Conservation (phyloP, 768 basidiomycete species). For the Panaeolus cyanescens region DNA sequence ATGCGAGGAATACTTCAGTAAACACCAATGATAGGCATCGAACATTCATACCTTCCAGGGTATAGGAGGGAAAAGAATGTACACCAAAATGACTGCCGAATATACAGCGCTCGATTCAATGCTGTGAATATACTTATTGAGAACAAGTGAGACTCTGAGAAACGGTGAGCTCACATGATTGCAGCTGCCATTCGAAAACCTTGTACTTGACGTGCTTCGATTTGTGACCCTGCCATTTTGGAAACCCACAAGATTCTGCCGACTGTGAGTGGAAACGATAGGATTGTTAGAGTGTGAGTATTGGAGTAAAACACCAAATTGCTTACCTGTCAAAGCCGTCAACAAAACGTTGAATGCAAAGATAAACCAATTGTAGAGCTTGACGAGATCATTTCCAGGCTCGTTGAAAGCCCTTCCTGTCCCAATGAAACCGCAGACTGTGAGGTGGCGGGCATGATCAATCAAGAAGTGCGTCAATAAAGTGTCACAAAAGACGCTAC, state of each 20-base stretch:
- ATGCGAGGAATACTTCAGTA: neutral
- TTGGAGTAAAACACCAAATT: neutral
- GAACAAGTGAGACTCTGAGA: neutral
- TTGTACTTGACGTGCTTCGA: neutral
- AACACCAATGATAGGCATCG: neutral
- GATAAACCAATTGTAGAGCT: neutral
- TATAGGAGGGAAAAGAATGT: neutral
- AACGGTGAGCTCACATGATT: neutral
- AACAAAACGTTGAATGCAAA: neutral
- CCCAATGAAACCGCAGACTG: neutral
- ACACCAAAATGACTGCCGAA: neutral
- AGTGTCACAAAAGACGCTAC: neutral
- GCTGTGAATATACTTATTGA: neutral
- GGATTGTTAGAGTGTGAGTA: neutral
- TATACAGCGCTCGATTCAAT: neutral
- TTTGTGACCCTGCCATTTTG: neutral
- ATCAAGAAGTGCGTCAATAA: neutral
- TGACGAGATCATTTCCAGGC: neutral
- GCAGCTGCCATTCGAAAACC: conserved; percentile 1
- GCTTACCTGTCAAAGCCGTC: neutral
- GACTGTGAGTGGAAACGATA: neutral
- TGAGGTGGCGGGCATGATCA: neutral
- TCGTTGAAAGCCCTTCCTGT: neutral
- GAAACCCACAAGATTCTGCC: neutral
- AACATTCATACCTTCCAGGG: neutral